Evolutionary conservation across 2,329 filamentous ascomycete species (phyloP).

Genomic region (Alternaria alternata): DNA sequence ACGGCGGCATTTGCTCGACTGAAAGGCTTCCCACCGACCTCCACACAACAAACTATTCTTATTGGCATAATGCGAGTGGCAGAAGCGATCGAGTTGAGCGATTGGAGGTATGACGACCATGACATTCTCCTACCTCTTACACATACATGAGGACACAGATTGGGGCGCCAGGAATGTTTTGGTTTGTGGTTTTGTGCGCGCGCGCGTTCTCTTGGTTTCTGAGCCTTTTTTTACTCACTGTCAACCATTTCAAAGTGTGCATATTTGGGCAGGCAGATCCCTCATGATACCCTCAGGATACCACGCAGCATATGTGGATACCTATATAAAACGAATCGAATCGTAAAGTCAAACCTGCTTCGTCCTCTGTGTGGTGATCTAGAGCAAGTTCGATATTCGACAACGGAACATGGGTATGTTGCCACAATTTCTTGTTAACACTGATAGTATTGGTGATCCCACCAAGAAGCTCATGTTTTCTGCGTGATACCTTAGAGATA

Average conservation of each 20-base stretch:
- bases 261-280: conserved; percentile 27
- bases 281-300: conserved; percentile 36
- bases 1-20: conserved; percentile 7
- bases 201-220: neutral
- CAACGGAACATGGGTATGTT: too few species aligned
- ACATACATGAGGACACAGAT: conserved; percentile 18
- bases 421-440: too few species aligned
- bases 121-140: conserved; percentile 18
- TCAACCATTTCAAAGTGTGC: conserved; percentile 24
- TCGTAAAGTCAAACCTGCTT: conserved; percentile 16
- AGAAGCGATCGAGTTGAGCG: conserved; percentile 7
- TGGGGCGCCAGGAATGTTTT: conserved; percentile 16
- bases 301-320: conserved; percentile 19
- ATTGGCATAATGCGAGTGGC: conserved; percentile 19
- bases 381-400: neutral
- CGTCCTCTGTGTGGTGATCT: neutral
- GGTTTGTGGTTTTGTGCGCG: conserved; percentile 13
- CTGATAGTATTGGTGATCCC: too few species aligned
- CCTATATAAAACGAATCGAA: conserved; percentile 32
- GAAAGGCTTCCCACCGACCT: neutral
- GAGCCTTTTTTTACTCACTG: conserved; percentile 5
- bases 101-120: conserved; percentile 15
- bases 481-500: too few species aligned
- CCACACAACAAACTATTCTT: conserved; percentile 12
- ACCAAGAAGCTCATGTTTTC: too few species aligned